These are phyloP conservation scores for Rubia peregrina DNA, from an alignment of 305 asterid genomes.

Conservation along the genomic window DNA sequence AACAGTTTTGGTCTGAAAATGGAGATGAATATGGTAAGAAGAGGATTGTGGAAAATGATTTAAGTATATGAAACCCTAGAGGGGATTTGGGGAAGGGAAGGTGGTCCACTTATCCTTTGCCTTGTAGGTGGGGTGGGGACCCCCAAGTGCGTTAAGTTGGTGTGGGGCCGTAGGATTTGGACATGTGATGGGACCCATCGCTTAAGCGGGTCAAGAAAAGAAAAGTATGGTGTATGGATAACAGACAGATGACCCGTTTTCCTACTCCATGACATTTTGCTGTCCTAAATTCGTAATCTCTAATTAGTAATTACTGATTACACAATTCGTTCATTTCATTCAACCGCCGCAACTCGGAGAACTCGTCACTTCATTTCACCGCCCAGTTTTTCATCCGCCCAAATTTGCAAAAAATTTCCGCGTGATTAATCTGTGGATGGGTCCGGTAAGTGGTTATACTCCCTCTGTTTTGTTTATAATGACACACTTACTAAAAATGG, in stretches of 20 bases:
- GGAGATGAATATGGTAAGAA: neutral
- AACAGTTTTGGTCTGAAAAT: neutral
- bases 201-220: constrained; percentile 4
- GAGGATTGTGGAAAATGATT: neutral
- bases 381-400: too few relatives aligned
- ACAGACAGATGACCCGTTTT: neutral
- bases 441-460: too few relatives aligned
- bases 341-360: too few relatives aligned
- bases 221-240: neutral
- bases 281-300: too few relatives aligned
- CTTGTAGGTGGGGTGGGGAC: neutral
- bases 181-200: constrained; percentile 10
- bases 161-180: constrained; percentile 5
- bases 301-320: too few relatives aligned
- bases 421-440: too few relatives aligned
- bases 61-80: constrained; percentile 20
- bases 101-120: constrained; percentile 22
- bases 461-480: too few relatives aligned
- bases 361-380: too few relatives aligned
- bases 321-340: too few relatives aligned
- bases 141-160: neutral
- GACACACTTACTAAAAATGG: too few relatives aligned
- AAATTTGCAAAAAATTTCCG: too few relatives aligned
- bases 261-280: too few relatives aligned
- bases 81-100: constrained; percentile 12